These are phyloP conservation scores for Talaromyces sp. DNA, from an alignment of 2,329 filamentous ascomycete species.

Conservation along the genomic window DNA sequence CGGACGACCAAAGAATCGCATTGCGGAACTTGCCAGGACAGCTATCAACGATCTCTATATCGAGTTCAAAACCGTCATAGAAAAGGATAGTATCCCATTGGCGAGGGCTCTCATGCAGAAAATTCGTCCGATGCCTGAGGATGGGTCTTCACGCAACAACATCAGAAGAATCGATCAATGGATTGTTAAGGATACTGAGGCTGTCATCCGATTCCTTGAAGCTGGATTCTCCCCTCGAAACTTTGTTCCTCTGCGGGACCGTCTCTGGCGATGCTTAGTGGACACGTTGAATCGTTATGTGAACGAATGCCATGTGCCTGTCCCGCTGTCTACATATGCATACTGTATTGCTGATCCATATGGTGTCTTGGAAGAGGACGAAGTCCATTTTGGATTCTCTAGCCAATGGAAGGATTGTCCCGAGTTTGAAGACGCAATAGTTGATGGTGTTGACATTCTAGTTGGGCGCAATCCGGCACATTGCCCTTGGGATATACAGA, in stretches of 20 bases:
- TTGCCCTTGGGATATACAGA: slow-evolving; percentile 56
- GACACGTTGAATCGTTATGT: slow-evolving; percentile 39
- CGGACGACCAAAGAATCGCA: slow-evolving; percentile 37
- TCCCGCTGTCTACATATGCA: slow-evolving; percentile 49
- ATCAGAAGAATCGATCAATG: slow-evolving; percentile 30
- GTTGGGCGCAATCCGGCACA: slow-evolving; percentile 55
- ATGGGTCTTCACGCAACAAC: slow-evolving; percentile 18
- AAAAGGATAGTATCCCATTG: slow-evolving; percentile 24
- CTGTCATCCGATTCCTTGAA: slow-evolving; percentile 34
- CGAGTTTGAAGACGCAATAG: slow-evolving; percentile 36
- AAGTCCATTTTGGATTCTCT: slow-evolving; percentile 54
- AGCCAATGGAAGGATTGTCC: slow-evolving; percentile 34
- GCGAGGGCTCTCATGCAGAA: slow-evolving; percentile 34
- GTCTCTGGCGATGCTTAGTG: slow-evolving; percentile 34
- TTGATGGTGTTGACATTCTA: slow-evolving; percentile 48
- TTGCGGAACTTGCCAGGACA: slow-evolving; percentile 39
- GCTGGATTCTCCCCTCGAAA: slow-evolving; percentile 44
- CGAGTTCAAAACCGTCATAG: slow-evolving; percentile 33
- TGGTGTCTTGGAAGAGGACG: slow-evolving; percentile 46
- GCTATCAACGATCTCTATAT: slow-evolving; percentile 31
- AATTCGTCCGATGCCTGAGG: slow-evolving; percentile 22
- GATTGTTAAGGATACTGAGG: slow-evolving; percentile 28
- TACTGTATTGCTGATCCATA: slow-evolving; percentile 55
- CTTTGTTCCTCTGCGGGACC: slow-evolving; percentile 37
- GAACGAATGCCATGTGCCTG: slow-evolving; percentile 43